Evolutionary conservation across 2,329 filamentous ascomycete species (phyloP).

Genomic region (Parastagonospora avenae): DNA sequence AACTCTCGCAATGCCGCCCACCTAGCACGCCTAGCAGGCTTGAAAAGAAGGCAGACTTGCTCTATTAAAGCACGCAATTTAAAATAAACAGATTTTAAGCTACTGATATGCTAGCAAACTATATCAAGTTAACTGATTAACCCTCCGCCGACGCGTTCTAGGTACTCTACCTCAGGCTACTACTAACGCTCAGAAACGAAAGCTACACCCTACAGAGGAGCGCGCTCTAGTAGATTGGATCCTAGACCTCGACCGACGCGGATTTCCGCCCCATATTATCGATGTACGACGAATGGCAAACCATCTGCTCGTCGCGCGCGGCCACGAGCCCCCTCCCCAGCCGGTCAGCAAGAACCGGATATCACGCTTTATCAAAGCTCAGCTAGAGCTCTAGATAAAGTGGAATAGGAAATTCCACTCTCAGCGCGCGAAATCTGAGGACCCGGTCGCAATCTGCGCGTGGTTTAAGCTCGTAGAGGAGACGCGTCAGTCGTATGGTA

Average conservation of each 20-base stretch:
- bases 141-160: background rate
- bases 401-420: constrained; percentile 7
- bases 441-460: constrained; percentile 5
- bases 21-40: background rate
- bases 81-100: background rate
- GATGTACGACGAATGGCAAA: constrained; percentile 6
- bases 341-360: constrained; percentile 11
- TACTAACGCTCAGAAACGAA: constrained; percentile 2
- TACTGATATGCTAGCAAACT: background rate
- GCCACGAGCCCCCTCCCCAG: background rate
- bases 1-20: background rate
- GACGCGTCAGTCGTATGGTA: constrained; percentile 4
- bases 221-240: constrained; percentile 13
- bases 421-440: constrained; percentile 6
- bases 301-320: constrained; percentile 2
- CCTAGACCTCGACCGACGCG: constrained; percentile 8
- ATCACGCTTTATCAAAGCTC: constrained; percentile 7
- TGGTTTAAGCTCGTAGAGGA: constrained; percentile 13
- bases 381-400: constrained; percentile 16
- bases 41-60: background rate
- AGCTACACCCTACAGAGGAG: constrained; percentile 11
- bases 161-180: background rate
- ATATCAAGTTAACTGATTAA: background rate
- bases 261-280: constrained; percentile 7
- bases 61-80: background rate